A percentile compares a stretch with the other conserved stretches of the same genome.
Evolutionary conservation across 2,329 filamentous ascomycete species (phyloP).

Genomic region (Orbilia brochopaga): DNA sequence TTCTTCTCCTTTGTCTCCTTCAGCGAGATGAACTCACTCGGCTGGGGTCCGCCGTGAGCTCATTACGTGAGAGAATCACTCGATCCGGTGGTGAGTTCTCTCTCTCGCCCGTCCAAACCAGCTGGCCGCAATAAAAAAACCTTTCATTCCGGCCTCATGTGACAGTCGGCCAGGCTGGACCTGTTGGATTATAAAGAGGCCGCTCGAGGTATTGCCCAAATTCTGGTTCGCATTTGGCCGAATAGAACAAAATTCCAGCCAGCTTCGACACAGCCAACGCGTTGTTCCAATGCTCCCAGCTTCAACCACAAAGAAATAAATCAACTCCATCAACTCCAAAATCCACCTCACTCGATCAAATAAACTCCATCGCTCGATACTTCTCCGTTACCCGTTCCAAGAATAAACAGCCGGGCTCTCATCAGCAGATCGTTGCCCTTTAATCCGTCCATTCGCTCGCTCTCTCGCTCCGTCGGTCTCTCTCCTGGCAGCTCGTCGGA

Average conservation of each 20-base stretch:
- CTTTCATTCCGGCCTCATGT: background rate
- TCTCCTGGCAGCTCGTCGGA: background rate
- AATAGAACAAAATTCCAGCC: no score
- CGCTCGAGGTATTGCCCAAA: background rate
- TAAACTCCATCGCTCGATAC: background rate
- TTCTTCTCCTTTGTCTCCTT: conserved; percentile 3
- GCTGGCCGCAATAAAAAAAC: background rate
- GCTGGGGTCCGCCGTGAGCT: conserved; percentile 25
- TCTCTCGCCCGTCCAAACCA: background rate
- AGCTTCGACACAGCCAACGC: no score
- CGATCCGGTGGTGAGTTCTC: conserved; percentile 29
- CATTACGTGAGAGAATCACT: conserved; percentile 51
- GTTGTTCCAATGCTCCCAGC: no score
- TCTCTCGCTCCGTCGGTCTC: background rate
- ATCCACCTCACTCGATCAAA: background rate
- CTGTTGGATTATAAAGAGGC: background rate
- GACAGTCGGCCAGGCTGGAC: background rate
- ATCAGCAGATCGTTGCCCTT: background rate
- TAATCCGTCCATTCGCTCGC: background rate
- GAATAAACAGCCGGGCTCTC: background rate
- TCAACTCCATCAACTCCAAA: background rate
- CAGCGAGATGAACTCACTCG: background rate
- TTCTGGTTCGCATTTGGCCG: background rate
- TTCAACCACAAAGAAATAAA: no score
- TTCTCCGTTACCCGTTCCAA: background rate